Percentiles rank a stretch among this genome's conserved stretches.
phyloP scores from a whole-genome alignment of 2,329 filamentous ascomycete species.

The Ophiostoma novo-ulmi region DNA sequence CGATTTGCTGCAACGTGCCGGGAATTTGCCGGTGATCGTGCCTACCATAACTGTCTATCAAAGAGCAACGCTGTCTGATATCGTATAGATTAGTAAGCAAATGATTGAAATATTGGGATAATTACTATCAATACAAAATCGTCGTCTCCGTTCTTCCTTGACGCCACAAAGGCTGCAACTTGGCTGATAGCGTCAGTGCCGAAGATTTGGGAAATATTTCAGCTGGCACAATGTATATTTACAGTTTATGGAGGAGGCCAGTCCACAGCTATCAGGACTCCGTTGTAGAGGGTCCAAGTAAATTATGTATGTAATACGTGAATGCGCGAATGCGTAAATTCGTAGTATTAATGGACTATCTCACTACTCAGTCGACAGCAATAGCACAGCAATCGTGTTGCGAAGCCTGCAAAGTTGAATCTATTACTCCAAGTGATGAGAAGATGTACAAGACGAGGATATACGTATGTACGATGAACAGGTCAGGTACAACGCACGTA shows the following conservation, averaged over 20 bases:
- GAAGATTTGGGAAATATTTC: background rate
- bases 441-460: no score
- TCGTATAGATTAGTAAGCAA: background rate
- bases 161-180: background rate
- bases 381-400: background rate
- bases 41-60: background rate
- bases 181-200: conserved; percentile 7
- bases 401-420: background rate
- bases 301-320: background rate
- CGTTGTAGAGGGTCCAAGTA: background rate
- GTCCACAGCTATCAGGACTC: background rate
- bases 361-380: no score
- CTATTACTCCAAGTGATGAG: background rate
- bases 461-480: background rate
- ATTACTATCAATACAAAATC: background rate
- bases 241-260: background rate
- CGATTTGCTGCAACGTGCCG: no score
- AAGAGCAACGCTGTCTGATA: background rate
- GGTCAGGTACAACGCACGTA: background rate
- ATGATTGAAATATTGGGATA: background rate
- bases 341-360: background rate
- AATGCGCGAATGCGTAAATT: background rate
- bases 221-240: conserved; percentile 4
- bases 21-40: no score
- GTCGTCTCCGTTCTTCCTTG: background rate